These are phyloP conservation scores for Zostera marina DNA, from an alignment of 116 monocot genomes.

Conservation along the genomic window DNA sequence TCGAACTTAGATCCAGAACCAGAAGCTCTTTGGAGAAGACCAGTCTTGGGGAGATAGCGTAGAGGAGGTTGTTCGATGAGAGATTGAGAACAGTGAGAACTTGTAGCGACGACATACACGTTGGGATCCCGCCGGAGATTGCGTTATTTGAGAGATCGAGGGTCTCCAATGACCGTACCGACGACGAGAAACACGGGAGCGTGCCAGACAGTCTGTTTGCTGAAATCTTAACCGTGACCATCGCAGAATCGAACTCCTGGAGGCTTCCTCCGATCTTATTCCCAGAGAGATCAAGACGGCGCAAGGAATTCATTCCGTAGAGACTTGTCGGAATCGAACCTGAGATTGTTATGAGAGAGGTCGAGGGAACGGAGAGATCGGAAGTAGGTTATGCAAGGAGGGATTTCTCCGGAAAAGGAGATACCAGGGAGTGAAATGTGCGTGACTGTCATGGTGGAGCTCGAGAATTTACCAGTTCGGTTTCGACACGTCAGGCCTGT, in stretches of 20 bases:
- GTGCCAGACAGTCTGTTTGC: constrained; percentile 41
- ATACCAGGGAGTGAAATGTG: constrained; percentile 19
- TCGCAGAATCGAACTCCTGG: constrained; percentile 25
- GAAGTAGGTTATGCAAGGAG: constrained; percentile 24
- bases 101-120: constrained; percentile 46
- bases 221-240: constrained; percentile 30
- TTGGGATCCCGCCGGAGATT: constrained; percentile 57
- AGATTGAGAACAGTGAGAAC: constrained; percentile 45
- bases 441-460: too few relatives aligned
- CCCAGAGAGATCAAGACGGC: constrained; percentile 31
- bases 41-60: constrained; percentile 57
- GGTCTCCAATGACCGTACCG: constrained; percentile 19
- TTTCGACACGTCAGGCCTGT: constrained; percentile 28
- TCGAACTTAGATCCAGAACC: constrained; percentile 62
- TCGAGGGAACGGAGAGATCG: constrained; percentile 25
- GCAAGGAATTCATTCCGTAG: constrained; percentile 24
- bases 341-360: constrained; percentile 25
- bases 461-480: neutral
- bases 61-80: constrained; percentile 52
- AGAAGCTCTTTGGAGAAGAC: constrained; percentile 51
- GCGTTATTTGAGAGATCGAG: constrained; percentile 53
- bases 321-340: constrained; percentile 36
- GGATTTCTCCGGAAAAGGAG: constrained; percentile 27
- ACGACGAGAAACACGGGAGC: constrained; percentile 49
- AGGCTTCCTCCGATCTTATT: constrained; percentile 28